phyloP scores from a whole-genome alignment of 140 eudicot genomes.

The Anethum foeniculum region DNA sequence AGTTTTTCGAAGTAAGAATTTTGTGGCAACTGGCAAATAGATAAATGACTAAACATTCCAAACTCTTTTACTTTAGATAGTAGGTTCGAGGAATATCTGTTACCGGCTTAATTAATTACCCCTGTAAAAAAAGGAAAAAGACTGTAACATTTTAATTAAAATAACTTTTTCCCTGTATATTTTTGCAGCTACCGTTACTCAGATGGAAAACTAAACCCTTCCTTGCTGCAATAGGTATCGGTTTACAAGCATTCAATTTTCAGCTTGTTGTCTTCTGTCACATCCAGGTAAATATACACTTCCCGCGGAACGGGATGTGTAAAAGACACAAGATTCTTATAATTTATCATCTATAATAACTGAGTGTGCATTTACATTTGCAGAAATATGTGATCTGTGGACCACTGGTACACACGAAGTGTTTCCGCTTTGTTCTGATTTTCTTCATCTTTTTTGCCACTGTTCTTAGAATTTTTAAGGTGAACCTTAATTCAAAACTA shows the following conservation, averaged over 20 bases:
- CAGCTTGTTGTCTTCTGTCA: slow-evolving; percentile 27
- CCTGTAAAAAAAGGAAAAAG: too few species aligned
- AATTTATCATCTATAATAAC: neutral
- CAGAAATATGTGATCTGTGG: slow-evolving; percentile 29
- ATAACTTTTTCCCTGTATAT: neutral
- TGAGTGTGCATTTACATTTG: neutral
- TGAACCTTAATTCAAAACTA: neutral
- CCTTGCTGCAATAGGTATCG: slow-evolving; percentile 26
- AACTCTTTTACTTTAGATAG: too few species aligned
- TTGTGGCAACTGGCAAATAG: too few species aligned
- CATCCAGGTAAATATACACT: slow-evolving; percentile 20
- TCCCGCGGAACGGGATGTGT: neutral
- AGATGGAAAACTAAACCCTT: slow-evolving; percentile 32
- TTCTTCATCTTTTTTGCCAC: slow-evolving; percentile 27
- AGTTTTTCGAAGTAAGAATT: too few species aligned
- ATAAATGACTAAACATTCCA: too few species aligned
- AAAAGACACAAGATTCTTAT: too few species aligned
- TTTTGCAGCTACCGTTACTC: slow-evolving; percentile 24
- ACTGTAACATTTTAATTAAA: neutral
- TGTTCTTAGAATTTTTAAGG: slow-evolving; percentile 29
- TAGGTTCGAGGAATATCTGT: too few species aligned
- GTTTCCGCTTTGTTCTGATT: slow-evolving; percentile 23
- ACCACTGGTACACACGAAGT: slow-evolving; percentile 17
- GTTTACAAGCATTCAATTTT: slow-evolving; percentile 22
- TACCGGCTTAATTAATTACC: too few species aligned